Conservation (phyloP, 2,329 filamentous ascomycete genomes). For the Kalaharituber pfeilii region DNA sequence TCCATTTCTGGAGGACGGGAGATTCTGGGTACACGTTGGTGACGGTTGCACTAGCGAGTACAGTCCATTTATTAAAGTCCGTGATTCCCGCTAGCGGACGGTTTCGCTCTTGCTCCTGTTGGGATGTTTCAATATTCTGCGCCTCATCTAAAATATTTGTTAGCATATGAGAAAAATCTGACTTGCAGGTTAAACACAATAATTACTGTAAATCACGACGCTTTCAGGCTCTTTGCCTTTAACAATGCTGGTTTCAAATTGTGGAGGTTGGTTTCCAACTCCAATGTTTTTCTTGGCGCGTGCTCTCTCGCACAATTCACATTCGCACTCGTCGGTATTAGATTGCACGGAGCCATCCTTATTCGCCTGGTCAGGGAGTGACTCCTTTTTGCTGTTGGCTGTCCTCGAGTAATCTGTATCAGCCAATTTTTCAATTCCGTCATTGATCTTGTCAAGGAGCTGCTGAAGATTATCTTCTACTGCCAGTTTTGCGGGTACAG, state of each 20-base stretch:
- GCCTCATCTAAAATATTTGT: no score
- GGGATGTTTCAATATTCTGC: no score
- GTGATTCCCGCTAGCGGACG: background rate
- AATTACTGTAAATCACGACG: background rate
- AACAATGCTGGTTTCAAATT: background rate
- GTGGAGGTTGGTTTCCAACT: no score
- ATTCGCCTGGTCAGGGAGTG: no score
- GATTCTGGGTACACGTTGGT: background rate
- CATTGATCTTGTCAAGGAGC: background rate
- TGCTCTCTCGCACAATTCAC: background rate
- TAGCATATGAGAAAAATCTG: no score
- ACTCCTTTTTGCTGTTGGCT: no score
- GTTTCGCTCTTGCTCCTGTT: background rate
- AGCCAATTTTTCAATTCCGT: background rate
- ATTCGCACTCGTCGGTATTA: background rate
- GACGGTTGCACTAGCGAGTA: background rate
- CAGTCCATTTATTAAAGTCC: background rate
- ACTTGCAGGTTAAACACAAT: background rate
- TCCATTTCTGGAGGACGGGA: background rate
- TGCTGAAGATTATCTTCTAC: background rate
- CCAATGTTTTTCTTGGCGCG: background rate
- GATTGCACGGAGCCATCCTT: background rate
- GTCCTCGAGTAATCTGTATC: no score
- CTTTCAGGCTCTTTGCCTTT: background rate
- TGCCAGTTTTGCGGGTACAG: background rate